Conservation (phyloP, 768 basidiomycete species). For the Phaffia australis region DNA sequence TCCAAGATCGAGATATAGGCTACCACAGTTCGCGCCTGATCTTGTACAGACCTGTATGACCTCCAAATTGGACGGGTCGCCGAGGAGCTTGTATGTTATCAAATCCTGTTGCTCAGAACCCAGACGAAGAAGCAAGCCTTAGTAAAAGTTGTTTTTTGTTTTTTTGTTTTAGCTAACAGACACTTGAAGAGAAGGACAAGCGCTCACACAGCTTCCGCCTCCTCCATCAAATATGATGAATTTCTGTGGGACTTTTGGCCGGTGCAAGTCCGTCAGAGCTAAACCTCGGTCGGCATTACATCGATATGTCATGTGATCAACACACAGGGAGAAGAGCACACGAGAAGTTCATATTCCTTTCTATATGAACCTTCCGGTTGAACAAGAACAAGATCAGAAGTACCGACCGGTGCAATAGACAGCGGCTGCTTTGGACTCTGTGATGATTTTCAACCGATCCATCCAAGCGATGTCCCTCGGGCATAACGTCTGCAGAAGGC, state of each 20-base stretch:
- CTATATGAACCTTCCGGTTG: too few relatives aligned
- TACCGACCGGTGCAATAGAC: constrained; percentile 54
- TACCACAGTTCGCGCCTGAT: constrained; percentile 77
- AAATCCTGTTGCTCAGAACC: constrained; percentile 37
- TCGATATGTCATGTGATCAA: too few relatives aligned
- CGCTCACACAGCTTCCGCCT: constrained; percentile 60
- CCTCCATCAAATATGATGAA: constrained; percentile 90
- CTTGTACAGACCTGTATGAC: constrained; percentile 84
- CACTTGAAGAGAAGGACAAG: neutral
- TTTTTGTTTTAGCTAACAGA: neutral
- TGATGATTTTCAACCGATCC: constrained; percentile 29
- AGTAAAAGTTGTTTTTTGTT: too few relatives aligned
- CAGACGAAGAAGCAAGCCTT: constrained; percentile 19
- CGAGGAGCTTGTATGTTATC: constrained; percentile 56
- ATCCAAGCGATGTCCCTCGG: too few relatives aligned
- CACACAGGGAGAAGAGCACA: too few relatives aligned
- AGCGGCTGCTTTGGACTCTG: constrained; percentile 74
- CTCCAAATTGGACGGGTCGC: constrained; percentile 66
- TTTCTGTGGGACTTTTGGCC: constrained; percentile 65
- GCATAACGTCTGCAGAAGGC: too few relatives aligned
- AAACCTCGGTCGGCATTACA: too few relatives aligned
- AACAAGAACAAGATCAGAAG: too few relatives aligned
- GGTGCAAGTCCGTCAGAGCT: constrained; percentile 66
- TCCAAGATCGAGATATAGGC: constrained; percentile 73
- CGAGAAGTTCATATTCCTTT: too few relatives aligned